Conservation (phyloP, 2,329 filamentous ascomycete genomes). For the Fusarium begoniae region DNA sequence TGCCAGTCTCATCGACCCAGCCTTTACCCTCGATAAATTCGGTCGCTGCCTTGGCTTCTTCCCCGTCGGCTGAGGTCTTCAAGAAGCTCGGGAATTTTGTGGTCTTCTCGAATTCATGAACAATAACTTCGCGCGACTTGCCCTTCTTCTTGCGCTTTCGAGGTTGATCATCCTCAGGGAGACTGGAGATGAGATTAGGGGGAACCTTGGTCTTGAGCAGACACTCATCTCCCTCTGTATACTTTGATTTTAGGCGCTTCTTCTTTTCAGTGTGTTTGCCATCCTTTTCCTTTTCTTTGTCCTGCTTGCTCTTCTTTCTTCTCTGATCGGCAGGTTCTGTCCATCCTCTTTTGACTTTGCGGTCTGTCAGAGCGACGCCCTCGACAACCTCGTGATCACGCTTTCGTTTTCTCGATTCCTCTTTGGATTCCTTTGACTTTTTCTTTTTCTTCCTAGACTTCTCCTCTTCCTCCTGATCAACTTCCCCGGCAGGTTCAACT, state of each 20-base stretch:
- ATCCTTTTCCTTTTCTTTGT: slow-evolving; percentile 55
- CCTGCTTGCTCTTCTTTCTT: slow-evolving; percentile 59
- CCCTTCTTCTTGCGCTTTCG: slow-evolving; percentile 69
- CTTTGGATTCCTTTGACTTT: slow-evolving; percentile 49
- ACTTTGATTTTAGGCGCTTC: slow-evolving; percentile 76
- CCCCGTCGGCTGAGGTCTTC: slow-evolving; percentile 57
- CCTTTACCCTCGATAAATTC: slow-evolving; percentile 86
- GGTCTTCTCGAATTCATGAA: slow-evolving; percentile 92
- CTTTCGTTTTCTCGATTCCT: slow-evolving; percentile 60
- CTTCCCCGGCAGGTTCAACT: slow-evolving; percentile 47
- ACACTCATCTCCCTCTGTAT: slow-evolving; percentile 82
- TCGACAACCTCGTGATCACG: slow-evolving; percentile 60
- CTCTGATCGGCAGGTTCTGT: slow-evolving; percentile 70
- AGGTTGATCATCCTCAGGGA: slow-evolving; percentile 53
- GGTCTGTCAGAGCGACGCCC: slow-evolving; percentile 77
- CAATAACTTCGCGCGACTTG: slow-evolving; percentile 63
- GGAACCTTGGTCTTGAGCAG: slow-evolving; percentile 84
- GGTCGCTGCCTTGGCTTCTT: slow-evolving; percentile 48
- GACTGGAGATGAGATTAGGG: slow-evolving; percentile 54
- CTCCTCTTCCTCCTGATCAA: slow-evolving; percentile 44
- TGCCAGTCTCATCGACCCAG: slow-evolving; percentile 84
- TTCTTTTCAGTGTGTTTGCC: slow-evolving; percentile 65
- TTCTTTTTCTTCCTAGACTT: slow-evolving; percentile 47
- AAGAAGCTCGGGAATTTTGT: slow-evolving; percentile 85
- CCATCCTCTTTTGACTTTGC: slow-evolving; percentile 91